Evolutionary conservation across 129 eudicot species (phyloP).

Genomic region (Escallonia rubra): DNA sequence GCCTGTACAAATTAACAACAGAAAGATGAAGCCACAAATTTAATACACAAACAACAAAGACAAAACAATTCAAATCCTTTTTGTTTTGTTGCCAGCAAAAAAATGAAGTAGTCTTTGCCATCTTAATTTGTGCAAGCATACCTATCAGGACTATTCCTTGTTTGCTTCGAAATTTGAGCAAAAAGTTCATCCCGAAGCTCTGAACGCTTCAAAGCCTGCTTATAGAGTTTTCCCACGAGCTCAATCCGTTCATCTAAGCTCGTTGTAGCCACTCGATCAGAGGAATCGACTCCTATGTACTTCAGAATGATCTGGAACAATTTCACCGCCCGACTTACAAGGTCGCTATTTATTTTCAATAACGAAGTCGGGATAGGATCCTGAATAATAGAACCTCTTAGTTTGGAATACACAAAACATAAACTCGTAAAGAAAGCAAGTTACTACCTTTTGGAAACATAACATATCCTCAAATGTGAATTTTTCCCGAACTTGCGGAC

Average conservation of each 20-base stretch:
- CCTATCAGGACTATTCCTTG: slow-evolving; percentile 93
- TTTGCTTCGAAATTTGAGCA: slow-evolving; percentile 91
- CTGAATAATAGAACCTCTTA: slow-evolving; percentile 30
- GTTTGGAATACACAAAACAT: slow-evolving; percentile 4
- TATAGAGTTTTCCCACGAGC: slow-evolving; percentile 74
- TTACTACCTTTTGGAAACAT: slow-evolving; percentile 83
- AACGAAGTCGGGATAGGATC: slow-evolving; percentile 96
- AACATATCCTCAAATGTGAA: slow-evolving; percentile 97
- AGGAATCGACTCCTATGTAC: slow-evolving; percentile 83
- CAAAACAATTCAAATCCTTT: no score
- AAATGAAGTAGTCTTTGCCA: not conserved
- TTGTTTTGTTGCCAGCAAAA: not conserved
- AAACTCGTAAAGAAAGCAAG: not conserved
- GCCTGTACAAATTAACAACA: slow-evolving; percentile 31
- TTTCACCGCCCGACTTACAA: slow-evolving; percentile 79
- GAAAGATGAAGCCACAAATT: not conserved
- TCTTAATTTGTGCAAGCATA: slow-evolving; percentile 9
- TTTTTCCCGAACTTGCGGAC: slow-evolving; percentile 73
- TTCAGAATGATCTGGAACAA: slow-evolving; percentile 80
- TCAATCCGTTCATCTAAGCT: slow-evolving; percentile 82
- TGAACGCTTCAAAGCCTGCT: slow-evolving; percentile 93
- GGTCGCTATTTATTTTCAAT: slow-evolving; percentile 70
- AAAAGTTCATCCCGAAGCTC: slow-evolving; percentile 97
- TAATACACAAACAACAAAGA: not conserved
- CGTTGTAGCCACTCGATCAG: slow-evolving; percentile 58